These are phyloP conservation scores for Pichia sp. DNA, from an alignment of 1,139 yeast genomes.

Conservation along the genomic window DNA sequence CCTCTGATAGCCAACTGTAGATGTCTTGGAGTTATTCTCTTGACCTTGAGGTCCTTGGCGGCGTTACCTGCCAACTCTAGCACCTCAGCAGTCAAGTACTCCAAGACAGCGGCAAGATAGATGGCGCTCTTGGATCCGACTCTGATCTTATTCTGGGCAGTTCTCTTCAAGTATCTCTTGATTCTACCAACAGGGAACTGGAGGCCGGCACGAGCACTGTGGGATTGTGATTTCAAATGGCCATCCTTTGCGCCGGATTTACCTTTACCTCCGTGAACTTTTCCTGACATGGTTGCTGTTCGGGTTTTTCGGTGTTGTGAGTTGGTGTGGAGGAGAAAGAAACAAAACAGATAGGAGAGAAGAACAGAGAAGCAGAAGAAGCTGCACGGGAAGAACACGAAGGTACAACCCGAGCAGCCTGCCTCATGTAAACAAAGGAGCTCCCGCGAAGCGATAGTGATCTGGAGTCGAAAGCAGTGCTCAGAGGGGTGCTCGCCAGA, in stretches of 20 bases:
- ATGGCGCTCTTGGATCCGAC: conserved; percentile 80
- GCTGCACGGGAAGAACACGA: background rate
- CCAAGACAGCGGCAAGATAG: conserved; percentile 92
- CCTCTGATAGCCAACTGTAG: conserved; percentile 97
- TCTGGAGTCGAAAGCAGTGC: background rate
- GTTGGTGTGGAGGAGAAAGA: background rate
- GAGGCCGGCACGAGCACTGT: conserved; percentile 95
- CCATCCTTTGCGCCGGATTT: conserved; percentile 74
- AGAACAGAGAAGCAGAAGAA: background rate
- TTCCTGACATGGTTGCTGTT: conserved; percentile 70
- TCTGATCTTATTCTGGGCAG: conserved; percentile 89
- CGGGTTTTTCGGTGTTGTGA: too few relatives aligned
- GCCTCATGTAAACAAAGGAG: background rate
- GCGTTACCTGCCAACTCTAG: conserved; percentile 99
- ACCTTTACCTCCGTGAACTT: conserved; percentile 96
- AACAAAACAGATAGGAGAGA: background rate
- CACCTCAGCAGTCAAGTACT: conserved; percentile 95
- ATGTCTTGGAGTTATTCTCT: conserved; percentile 98
- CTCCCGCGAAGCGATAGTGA: background rate
- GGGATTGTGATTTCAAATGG: conserved; percentile 72
- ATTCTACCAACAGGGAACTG: conserved; percentile 99
- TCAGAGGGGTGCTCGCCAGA: background rate
- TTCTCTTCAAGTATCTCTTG: conserved; percentile 87
- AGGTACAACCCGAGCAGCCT: background rate
- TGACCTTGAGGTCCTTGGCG: conserved; percentile 96